These are phyloP conservation scores for Geranium brycei DNA, from an alignment of 345 rosid genomes.

Conservation along the genomic window DNA sequence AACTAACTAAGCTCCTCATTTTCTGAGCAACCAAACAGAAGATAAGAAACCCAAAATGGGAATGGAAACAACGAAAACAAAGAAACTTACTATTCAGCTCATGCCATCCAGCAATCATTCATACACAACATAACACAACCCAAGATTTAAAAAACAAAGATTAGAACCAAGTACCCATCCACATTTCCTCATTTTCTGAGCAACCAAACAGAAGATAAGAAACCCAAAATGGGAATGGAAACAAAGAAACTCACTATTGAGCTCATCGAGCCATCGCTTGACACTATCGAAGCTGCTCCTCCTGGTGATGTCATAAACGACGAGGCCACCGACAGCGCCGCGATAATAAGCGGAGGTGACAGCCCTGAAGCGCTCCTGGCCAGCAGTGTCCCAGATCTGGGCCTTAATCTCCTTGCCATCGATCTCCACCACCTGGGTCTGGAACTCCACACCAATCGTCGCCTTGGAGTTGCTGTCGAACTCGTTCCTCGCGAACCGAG, in stretches of 20 bases:
- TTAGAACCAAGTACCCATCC: too few species aligned
- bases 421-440: conserved; percentile 68
- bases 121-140: too few species aligned
- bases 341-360: conserved; percentile 94
- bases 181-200: neutral
- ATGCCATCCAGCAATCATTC: too few species aligned
- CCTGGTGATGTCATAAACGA: conserved; percentile 79
- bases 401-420: conserved; percentile 86
- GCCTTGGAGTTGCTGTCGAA: conserved; percentile 84
- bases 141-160: too few species aligned
- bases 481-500: conserved; percentile 73
- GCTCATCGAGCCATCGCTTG: conserved; percentile 86
- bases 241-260: conserved; percentile 35
- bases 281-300: conserved; percentile 63
- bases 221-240: too few species aligned
- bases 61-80: too few species aligned
- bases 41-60: too few species aligned
- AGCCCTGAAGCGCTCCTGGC: conserved; percentile 90
- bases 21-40: neutral
- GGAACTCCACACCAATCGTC: conserved; percentile 88
- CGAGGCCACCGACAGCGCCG: conserved; percentile 82
- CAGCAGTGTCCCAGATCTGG: conserved; percentile 99
- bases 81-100: too few species aligned
- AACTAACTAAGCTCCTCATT: neutral
- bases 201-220: neutral